Evolutionary conservation across 306 rosid species (phyloP), one percentile per base, ranked within the genome.

Genomic region (Echinosophora koreensis): DNA sequence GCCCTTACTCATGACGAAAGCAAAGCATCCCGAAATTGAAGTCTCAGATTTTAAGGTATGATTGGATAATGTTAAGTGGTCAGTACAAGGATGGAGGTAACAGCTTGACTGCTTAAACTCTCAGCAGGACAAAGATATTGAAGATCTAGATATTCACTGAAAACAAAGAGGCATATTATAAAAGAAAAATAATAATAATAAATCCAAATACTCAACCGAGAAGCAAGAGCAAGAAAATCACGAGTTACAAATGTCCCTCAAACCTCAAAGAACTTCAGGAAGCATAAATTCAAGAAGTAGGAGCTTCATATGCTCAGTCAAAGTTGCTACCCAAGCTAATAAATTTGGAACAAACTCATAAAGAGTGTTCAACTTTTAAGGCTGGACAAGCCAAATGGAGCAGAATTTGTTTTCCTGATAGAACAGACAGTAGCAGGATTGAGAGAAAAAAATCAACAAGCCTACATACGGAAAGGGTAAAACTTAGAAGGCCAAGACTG

Each of bases 1-100:
- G 90, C 93, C 71, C 83, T 93, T 69, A 86, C 91, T 70, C 87
- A 81, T 73, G 94, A 88, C 79, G 97, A 94, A 81, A 87, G 86
- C 73, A 81, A 91, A 85, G 83, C 54, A 47, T 61, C 74, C 90
- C 6, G 88, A 90, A 84, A 86, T 80, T 85, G 88, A 85, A 79
- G 85, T 90, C 35, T 89, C 86, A 18, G 89, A 90, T 60, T 76
- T 86, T 4, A 81, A 84, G 72, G 14, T 34, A 13, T 73, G 52
- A 41, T 80, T 83, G 68, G 85, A 84, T 16, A 57, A 58, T 78
- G 81, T 70, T 18, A 69, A 69, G 74, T 57, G 59, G 73, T 2
- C 93, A 86, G 52, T 79, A 74, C 46, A 82, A 71, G 42, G 85
- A 82, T 71, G 79, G 42, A 88, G 85, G 67, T 73, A 55, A 12